Evolutionary conservation across 2,329 filamentous ascomycete species (phyloP).

Genomic region (Penicillium sp.): DNA sequence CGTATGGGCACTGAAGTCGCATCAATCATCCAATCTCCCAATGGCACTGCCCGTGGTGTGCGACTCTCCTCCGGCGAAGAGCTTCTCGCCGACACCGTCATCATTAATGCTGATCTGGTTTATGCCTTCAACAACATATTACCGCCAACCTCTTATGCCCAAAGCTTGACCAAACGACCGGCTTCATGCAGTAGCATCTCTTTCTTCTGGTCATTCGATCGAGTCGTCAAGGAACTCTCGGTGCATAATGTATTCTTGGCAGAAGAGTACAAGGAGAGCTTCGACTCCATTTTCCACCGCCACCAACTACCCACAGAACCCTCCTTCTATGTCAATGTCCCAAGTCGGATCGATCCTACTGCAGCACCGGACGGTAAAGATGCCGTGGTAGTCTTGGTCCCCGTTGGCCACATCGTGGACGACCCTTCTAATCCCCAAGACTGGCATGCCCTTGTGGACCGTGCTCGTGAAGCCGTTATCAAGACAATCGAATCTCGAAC

Average conservation of each 20-base stretch:
- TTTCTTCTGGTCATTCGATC: slow-evolving; percentile 66
- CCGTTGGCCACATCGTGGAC: slow-evolving; percentile 67
- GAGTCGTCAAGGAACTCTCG: slow-evolving; percentile 64
- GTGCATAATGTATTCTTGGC: slow-evolving; percentile 81
- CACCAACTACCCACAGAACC: slow-evolving; percentile 71
- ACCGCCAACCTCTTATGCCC: slow-evolving; percentile 43
- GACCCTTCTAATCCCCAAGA: slow-evolving; percentile 19
- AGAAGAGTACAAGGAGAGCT: slow-evolving; percentile 73
- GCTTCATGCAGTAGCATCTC: slow-evolving; percentile 75
- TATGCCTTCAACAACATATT: slow-evolving; percentile 77
- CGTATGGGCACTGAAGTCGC: neutral
- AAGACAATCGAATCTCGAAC: slow-evolving; percentile 66
- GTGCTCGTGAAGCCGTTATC: slow-evolving; percentile 66
- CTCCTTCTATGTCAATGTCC: slow-evolving; percentile 79
- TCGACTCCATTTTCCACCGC: slow-evolving; percentile 75
- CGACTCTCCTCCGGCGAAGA: slow-evolving; percentile 62
- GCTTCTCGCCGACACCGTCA: slow-evolving; percentile 68
- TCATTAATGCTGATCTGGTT: slow-evolving; percentile 75
- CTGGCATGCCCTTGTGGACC: slow-evolving; percentile 54
- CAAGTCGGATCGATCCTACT: slow-evolving; percentile 69
- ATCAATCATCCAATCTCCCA: neutral
- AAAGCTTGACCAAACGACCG: slow-evolving; percentile 46
- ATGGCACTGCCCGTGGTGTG: slow-evolving; percentile 8
- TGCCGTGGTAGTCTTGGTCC: slow-evolving; percentile 71
- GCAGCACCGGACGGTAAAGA: slow-evolving; percentile 72